These are phyloP conservation scores for Ceratocystis huliohia DNA, from an alignment of 2,329 filamentous ascomycete species.

Conservation along the genomic window DNA sequence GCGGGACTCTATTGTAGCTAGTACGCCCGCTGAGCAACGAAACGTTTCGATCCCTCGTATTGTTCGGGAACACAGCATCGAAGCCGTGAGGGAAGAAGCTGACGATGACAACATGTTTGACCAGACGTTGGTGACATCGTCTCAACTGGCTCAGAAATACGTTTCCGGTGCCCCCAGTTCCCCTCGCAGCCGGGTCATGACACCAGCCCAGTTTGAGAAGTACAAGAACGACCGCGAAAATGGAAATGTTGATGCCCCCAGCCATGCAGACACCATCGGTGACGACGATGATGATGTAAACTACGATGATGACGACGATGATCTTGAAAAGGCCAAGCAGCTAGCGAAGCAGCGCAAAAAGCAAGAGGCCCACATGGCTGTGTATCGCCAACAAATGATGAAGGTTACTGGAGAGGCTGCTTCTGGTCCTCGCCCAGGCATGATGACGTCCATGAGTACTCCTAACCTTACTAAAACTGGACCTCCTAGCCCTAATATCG, in stretches of 20 bases:
- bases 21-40: constrained; percentile 28
- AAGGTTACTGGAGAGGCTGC: constrained; percentile 59
- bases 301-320: constrained; percentile 66
- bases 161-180: constrained; percentile 29
- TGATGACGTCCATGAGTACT: constrained; percentile 48
- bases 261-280: constrained; percentile 34
- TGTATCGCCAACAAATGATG: constrained; percentile 93
- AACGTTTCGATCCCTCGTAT: not conserved
- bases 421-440: constrained; percentile 36
- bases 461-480: constrained; percentile 39
- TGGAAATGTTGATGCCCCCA: constrained; percentile 27
- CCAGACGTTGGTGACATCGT: constrained; percentile 31
- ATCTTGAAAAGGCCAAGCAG: constrained; percentile 60
- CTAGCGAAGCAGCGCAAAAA: constrained; percentile 66
- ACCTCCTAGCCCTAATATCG: constrained; percentile 28
- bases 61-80: not conserved
- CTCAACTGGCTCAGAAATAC: constrained; percentile 30
- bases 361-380: constrained; percentile 79
- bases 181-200: constrained; percentile 69
- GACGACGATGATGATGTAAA: constrained; percentile 52
- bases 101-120: constrained; percentile 46
- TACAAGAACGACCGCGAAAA: constrained; percentile 64
- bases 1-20: constrained; percentile 40
- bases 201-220: constrained; percentile 71
- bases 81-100: constrained; percentile 9